A percentile compares a stretch with the other conserved stretches of the same genome.
These are phyloP conservation scores for Panicum miliaceum DNA, from an alignment of 176 grass and related monocot species.

Conservation along the genomic window DNA sequence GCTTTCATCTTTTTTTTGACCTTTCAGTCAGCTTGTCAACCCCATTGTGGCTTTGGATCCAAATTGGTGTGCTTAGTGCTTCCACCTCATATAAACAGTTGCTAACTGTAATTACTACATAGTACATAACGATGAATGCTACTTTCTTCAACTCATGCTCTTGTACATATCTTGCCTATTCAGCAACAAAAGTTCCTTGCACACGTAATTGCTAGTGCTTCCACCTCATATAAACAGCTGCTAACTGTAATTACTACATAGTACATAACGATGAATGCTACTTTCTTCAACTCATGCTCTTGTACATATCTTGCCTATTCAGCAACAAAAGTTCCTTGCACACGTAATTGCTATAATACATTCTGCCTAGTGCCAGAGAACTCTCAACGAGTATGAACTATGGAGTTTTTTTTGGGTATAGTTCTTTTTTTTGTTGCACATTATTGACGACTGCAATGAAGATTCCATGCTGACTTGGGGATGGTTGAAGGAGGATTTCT, in stretches of 20 bases:
- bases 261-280: not conserved
- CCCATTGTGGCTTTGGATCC: too few relatives aligned
- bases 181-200: not conserved
- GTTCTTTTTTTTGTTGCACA: not conserved
- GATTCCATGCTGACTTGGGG: not conserved
- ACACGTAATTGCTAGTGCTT: not conserved
- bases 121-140: not conserved
- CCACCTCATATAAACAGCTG: not conserved
- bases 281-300: not conserved
- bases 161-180: not conserved
- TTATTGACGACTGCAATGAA: not conserved
- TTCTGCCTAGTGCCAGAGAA: not conserved
- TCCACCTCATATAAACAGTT: not conserved
- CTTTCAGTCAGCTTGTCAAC: too few relatives aligned
- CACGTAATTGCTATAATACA: not conserved
- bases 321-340: not conserved
- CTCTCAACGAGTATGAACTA: constrained; percentile 16
- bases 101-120: not conserved
- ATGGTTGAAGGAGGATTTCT: not conserved
- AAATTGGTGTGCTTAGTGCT: too few relatives aligned
- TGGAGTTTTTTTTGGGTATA: not conserved
- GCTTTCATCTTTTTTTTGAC: too few relatives aligned
- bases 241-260: not conserved
- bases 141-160: not conserved
- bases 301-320: not conserved